Conservation (phyloP, 2,329 filamentous ascomycete genomes). For the Lachnellula cervina region DNA sequence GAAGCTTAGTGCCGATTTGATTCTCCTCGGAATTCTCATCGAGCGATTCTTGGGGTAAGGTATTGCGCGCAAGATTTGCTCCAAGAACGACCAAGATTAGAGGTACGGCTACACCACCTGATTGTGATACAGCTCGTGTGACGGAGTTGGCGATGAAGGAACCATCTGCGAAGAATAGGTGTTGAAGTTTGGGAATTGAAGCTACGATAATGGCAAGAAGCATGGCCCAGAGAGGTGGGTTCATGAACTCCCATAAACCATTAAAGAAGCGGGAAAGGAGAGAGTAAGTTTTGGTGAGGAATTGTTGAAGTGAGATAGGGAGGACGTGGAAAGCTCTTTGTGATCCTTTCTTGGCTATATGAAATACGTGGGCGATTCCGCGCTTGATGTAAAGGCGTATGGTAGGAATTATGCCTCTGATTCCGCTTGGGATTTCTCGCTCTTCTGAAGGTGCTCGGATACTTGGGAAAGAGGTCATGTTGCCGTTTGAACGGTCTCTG, state of each 20-base stretch:
- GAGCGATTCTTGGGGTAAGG: conserved; percentile 60
- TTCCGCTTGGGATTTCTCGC: conserved; percentile 34
- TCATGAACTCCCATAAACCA: conserved; percentile 92
- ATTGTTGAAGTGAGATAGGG: conserved; percentile 48
- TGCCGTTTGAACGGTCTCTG: conserved; percentile 33
- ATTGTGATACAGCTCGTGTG: conserved; percentile 79
- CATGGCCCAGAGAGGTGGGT: conserved; percentile 97
- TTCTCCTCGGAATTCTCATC: conserved; percentile 66
- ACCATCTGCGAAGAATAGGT: conserved; percentile 80
- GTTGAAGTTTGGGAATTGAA: conserved; percentile 76
- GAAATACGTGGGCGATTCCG: conserved; percentile 7
- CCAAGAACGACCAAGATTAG: conserved; percentile 93
- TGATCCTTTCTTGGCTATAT: conserved; percentile 13
- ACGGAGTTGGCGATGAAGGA: conserved; percentile 92
- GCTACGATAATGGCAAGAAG: conserved; percentile 84
- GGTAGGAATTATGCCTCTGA: conserved; percentile 39
- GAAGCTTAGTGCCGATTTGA: conserved; percentile 64
- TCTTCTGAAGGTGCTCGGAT: conserved; percentile 37
- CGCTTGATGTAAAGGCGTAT: conserved; percentile 32
- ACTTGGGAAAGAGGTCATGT: conserved; percentile 60
- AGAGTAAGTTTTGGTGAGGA: conserved; percentile 38
- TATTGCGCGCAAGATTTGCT: conserved; percentile 90
- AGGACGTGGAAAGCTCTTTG: conserved; percentile 41
- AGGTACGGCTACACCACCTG: conserved; percentile 86
- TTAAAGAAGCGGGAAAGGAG: conserved; percentile 48